Conservation (phyloP, 345 rosid genomes). For the Gossypium rotundifolium region DNA sequence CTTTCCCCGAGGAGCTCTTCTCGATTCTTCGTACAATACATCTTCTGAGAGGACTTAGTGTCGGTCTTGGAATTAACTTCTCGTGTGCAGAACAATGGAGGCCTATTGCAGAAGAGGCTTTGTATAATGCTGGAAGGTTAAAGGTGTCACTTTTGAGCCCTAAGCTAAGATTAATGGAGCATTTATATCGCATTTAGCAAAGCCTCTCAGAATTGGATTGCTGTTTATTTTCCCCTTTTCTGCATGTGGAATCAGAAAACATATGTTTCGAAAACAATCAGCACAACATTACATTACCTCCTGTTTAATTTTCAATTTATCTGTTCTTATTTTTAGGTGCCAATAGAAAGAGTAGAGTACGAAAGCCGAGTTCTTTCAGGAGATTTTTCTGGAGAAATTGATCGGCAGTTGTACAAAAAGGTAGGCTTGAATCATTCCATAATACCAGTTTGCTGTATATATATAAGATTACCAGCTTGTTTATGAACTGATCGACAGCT, state of each 20-base stretch:
- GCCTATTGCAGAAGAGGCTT: slow-evolving; percentile 77
- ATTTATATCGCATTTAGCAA: not conserved
- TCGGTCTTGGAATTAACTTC: slow-evolving; percentile 81
- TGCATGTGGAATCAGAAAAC: not conserved
- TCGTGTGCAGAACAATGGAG: slow-evolving; percentile 88
- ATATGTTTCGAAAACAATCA: not conserved
- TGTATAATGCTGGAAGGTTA: slow-evolving; percentile 60
- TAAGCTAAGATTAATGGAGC: not conserved
- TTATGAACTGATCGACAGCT: not conserved
- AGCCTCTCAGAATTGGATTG: not conserved
- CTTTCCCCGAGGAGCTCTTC: slow-evolving; percentile 90
- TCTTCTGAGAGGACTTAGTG: slow-evolving; percentile 86
- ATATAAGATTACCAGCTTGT: not conserved
- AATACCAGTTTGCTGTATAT: not conserved
- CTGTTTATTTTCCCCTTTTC: not conserved
- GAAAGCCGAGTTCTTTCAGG: slow-evolving; percentile 19
- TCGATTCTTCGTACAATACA: slow-evolving; percentile 84
- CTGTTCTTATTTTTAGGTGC: slow-evolving; percentile 20
- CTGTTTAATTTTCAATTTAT: not conserved
- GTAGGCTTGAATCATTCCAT: slow-evolving; percentile 7
- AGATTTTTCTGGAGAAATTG: slow-evolving; percentile 21
- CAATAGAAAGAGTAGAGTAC: slow-evolving; percentile 22
- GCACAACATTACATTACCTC: not conserved
- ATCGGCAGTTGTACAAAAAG: slow-evolving; percentile 1
- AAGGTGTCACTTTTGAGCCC: slow-evolving; percentile 34